Evolutionary conservation across 1,139 yeast genomes (phyloP).

Genomic region (Oligophagozyma castellii): DNA sequence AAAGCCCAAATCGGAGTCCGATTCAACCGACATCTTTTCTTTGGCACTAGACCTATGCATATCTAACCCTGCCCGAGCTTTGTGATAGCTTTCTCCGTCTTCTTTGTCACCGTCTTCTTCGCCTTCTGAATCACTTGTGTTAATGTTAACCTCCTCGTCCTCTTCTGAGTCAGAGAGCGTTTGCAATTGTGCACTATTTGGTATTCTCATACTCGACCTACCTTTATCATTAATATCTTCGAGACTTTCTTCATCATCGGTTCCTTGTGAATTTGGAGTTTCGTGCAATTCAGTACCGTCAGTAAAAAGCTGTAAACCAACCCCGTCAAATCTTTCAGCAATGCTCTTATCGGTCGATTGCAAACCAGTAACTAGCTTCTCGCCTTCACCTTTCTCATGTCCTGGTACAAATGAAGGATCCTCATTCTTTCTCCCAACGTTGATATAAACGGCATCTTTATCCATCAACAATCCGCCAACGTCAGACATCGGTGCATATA

Average conservation of each 20-base stretch:
- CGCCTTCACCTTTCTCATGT: slow-evolving; percentile 66
- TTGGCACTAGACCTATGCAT: slow-evolving; percentile 31
- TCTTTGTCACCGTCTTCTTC: slow-evolving; percentile 24
- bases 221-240: slow-evolving; percentile 35
- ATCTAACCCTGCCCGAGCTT: slow-evolving; percentile 36
- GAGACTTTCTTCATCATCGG: slow-evolving; percentile 27
- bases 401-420: slow-evolving; percentile 44
- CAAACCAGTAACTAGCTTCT: slow-evolving; percentile 65
- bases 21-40: slow-evolving; percentile 28
- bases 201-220: slow-evolving; percentile 44
- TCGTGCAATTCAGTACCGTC: slow-evolving; percentile 38
- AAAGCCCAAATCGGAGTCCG: slow-evolving; percentile 36
- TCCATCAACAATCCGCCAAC: slow-evolving; percentile 96
- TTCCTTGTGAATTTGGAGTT: slow-evolving; percentile 29
- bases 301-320: slow-evolving; percentile 64
- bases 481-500: slow-evolving; percentile 98
- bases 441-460: slow-evolving; percentile 93
- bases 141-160: slow-evolving; percentile 30
- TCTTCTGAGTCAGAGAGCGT: slow-evolving; percentile 34
- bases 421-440: slow-evolving; percentile 49
- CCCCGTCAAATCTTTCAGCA: slow-evolving; percentile 49
- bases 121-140: slow-evolving; percentile 28
- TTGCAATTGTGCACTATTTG: slow-evolving; percentile 41
- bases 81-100: slow-evolving; percentile 25
- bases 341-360: slow-evolving; percentile 57